Evolutionary conservation across 371 early-diverging fungal species (phyloP).

Genomic region (Mucor ambiguus): DNA sequence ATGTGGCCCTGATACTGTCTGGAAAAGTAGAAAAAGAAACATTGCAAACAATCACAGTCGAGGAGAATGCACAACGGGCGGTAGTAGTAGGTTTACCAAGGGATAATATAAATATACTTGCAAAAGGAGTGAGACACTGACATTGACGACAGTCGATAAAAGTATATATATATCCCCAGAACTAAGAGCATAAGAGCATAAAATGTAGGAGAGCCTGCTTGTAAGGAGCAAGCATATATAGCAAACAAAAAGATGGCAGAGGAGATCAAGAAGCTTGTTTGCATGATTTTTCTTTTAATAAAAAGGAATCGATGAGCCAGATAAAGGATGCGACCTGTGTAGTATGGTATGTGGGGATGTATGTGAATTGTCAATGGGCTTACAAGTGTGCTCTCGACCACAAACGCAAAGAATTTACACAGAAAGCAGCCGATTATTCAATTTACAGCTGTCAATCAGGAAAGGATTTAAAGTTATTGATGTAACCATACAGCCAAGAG

Average conservation of each 20-base stretch:
- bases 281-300: not conserved
- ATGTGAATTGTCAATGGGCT: not conserved
- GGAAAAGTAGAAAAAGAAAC: not conserved
- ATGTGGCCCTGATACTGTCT: not conserved
- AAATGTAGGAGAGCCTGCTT: not conserved
- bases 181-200: not conserved
- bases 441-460: slow-evolving; percentile 1
- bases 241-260: not conserved
- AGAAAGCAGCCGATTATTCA: not conserved
- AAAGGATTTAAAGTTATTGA: not conserved
- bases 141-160: not conserved
- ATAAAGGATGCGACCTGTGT: too few species aligned
- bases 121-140: not conserved
- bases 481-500: not conserved
- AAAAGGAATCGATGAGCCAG: too few species aligned
- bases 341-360: too few species aligned
- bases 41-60: not conserved
- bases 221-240: not conserved
- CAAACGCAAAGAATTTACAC: not conserved
- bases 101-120: not conserved
- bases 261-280: not conserved
- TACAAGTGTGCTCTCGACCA: not conserved
- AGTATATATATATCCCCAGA: not conserved
- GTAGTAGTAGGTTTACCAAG: not conserved
- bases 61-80: not conserved